Evolutionary conservation across 2,329 filamentous ascomycete species (phyloP).

Genomic region (Aspergillus sojae): DNA sequence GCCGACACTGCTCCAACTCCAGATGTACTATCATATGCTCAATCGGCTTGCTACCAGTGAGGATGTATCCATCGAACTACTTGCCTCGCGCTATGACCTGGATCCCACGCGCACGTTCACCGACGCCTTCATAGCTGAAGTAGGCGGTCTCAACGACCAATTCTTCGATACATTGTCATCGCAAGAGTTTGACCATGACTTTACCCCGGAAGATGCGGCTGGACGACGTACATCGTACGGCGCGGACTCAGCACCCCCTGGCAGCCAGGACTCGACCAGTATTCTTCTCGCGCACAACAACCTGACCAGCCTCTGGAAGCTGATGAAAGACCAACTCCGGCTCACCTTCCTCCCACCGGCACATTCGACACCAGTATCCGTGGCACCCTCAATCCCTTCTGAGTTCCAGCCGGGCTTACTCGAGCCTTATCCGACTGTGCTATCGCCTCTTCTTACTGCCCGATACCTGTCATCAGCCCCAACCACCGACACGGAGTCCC

Average conservation of each 20-base stretch:
- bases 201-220: slow-evolving; percentile 27
- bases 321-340: slow-evolving; percentile 65
- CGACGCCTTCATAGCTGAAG: slow-evolving; percentile 75
- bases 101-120: slow-evolving; percentile 69
- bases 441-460: slow-evolving; percentile 50
- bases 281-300: slow-evolving; percentile 62
- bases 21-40: slow-evolving; percentile 87
- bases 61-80: slow-evolving; percentile 66
- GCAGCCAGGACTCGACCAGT: slow-evolving; percentile 51
- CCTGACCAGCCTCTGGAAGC: slow-evolving; percentile 60
- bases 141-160: slow-evolving; percentile 69
- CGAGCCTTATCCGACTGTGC: slow-evolving; percentile 40
- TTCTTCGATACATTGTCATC: slow-evolving; percentile 56
- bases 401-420: slow-evolving; percentile 38
- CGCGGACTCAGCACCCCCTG: slow-evolving; percentile 23
- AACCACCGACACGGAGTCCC: slow-evolving; percentile 26
- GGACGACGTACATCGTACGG: slow-evolving; percentile 9
- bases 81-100: slow-evolving; percentile 74
- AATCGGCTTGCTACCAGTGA: slow-evolving; percentile 69
- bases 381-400: slow-evolving; percentile 35
- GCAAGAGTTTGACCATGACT: slow-evolving; percentile 32
- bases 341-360: slow-evolving; percentile 48
- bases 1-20: slow-evolving; percentile 82
- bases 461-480: slow-evolving; percentile 44
- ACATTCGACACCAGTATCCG: slow-evolving; percentile 14